Base-by-base conservation (phyloP, 2,329 filamentous ascomycete species). In the Raffaelea albimanens region DNA sequence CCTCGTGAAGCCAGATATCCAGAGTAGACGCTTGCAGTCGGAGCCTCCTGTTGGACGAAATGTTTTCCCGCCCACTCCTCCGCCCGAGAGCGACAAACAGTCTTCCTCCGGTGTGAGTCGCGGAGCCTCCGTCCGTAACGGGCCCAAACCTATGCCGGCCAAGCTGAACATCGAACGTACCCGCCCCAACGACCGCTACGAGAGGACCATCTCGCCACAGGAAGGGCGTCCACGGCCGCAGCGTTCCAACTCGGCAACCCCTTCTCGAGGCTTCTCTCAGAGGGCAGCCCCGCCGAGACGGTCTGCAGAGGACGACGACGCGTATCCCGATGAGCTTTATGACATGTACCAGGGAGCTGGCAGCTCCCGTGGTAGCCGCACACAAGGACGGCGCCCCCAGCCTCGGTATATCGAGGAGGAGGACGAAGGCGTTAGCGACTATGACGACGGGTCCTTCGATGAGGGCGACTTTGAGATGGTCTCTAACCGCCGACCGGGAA, bases 41-140 rank as follows among this genome's bases (percentile, higher is more conserved):
- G 89, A 93, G 60, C 87, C 88, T 9, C 87, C 87, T 1, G 71
- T 81, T 54, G 80, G 78, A 61, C 82, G 88, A 57, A 87, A 86
- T 58, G 78, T 91, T 53, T 96, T 97, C 69, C 93, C 93, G 18
- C 93, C 93, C n/a, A 97, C 93, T n/a, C 93, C 93, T 38, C 93
- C 93, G 7, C 93, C 93, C 5, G 93, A 98, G 70, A 78, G 79
- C 52, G 89, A 96, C 56, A 84, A 83, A 58, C 65, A 66, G 3
- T 52, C 63, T 8, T 40, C 43, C 5, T 40, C 34, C 7, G 48
- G 34, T 5, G 69, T 76, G 57, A 75, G 67, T 53, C 72, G 80
- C 20, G 77, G 69, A 45, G 71, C 72, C 23, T 83, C 79, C n/a
- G 75, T 82, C 43, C 76, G 78, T 50, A 80, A 71, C 56, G 78